Base-by-base conservation (phyloP, 2,329 filamentous ascomycete species). In the Knoxdaviesia capensis region DNA sequence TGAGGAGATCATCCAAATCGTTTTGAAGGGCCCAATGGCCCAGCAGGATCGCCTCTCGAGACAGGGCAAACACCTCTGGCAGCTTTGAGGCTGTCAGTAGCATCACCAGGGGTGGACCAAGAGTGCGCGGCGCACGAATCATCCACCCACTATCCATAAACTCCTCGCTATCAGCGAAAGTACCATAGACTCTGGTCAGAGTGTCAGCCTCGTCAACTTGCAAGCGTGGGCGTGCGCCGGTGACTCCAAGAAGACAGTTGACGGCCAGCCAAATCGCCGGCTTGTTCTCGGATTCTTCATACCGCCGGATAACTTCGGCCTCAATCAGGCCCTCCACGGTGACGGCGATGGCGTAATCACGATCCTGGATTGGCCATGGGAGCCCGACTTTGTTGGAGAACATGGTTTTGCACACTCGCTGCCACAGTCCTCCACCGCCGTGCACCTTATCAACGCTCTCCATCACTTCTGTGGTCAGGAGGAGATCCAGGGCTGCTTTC, bases 391-490 rank as follows among this genome's bases (percentile, higher is more conserved):
- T 20, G 20, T 20, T 20, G 20, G 20, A 20, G 34, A 43, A 44
- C 8, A 20, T 20, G 20, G 20, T 20, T 20, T 20, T 20, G 20
- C 20, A 20, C 20, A 20, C 20, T 20, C 44, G 35, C 32, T 40
- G 8, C 45, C 43, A 47, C n/a, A 45, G 33, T 34, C 45, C 36
- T 11, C 28, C 28, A 7, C 40, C 44, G 5, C 30, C 10, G 6
- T 33, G 7, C 35, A 45, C 42, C 32, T 31, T 32, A 4, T 20
- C 20, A 20, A 20, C 20, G 20, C 28, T 38, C 7, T 32, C n/a
- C 7, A 43, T 28, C 29, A 36, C 38, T 20, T 39, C 41, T 5
- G 39, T 29, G 2, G 28, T 44, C 29, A 46, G 30, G 36, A 46
- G 36, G 20, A 40, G 30, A 28, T 11, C 29, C 4, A 34, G 39